Evolutionary conservation across 257 asterid genomes (phyloP), one percentile per base, ranked within the genome.

Genomic region (Solanum chilense): DNA sequence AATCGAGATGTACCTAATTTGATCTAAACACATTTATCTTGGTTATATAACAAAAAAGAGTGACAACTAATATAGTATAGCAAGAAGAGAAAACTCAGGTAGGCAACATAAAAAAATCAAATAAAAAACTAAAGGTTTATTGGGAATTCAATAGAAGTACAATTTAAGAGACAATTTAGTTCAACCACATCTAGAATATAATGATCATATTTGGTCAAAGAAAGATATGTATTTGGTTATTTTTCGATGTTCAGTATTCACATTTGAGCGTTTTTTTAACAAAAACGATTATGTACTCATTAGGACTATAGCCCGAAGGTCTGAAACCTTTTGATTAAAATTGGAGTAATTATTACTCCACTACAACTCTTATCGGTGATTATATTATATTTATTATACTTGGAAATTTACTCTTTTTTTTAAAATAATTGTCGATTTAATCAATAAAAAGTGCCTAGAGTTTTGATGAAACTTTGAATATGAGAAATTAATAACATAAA

Each of bases 351-450:
- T 49, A 52, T 10, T 9, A 16, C 10, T 52, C 9, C 0, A 52
- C 7, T 21, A 16, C 60, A 52, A 52, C 0, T 3, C 0, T 0
- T 37, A 5, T 37, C 0, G 0, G 3, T 52, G 31, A 29, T 62
- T 62, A 62, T 62, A 23, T 62, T 10, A 62, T 62, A 23, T 62
- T 58, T 62, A 62, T 62, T 23, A 62, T 62, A 62, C 31, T 23
- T 23, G 29, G 27, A 4, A 2, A 37, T 37, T 37, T 37, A 37
- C 7, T 37, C 1, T 3, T 4, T 4, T 21, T 60, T 10, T 23
- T 0, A 3, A 3, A 23, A 23, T 21, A 60, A 60, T 6, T 60
- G 29, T 9, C n/a, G 69, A 60, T 23, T 10, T 12, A 60, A 60
- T 23, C 29, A 9, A 60, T 60, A 10, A 60, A 23, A 21, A 60